These are phyloP conservation scores for Diaporthe sp. DNA, from an alignment of 2,329 filamentous ascomycete species.

Conservation along the genomic window DNA sequence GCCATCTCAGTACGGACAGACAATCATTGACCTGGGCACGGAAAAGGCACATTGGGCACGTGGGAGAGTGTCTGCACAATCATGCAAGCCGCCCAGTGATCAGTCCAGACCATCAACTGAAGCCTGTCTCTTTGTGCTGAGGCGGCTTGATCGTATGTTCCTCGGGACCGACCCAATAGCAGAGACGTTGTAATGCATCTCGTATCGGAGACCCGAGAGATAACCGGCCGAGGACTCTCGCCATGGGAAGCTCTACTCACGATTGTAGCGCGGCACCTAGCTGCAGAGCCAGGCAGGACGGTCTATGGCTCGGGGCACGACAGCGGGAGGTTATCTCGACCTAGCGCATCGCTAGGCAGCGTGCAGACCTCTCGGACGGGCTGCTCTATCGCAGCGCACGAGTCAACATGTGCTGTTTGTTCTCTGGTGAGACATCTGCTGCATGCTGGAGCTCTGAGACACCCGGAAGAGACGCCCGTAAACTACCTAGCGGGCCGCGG, in stretches of 20 bases:
- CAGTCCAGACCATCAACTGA: neutral
- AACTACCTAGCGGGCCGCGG: slow-evolving; percentile 19
- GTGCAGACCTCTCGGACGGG: neutral
- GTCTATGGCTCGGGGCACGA: neutral
- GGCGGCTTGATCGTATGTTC: neutral
- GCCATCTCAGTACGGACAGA: too few relatives aligned
- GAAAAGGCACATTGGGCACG: neutral
- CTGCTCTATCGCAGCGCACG: neutral
- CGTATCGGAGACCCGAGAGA: neutral
- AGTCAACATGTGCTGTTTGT: slow-evolving; percentile 10
- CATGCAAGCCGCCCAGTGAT: neutral
- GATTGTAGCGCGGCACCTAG: neutral
- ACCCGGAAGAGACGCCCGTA: neutral
- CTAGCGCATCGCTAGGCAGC: slow-evolving; percentile 3
- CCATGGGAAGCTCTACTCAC: neutral
- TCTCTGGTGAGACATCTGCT: slow-evolving; percentile 22
- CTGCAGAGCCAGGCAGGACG: neutral
- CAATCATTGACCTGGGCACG: neutral
- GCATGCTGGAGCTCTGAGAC: slow-evolving; percentile 9
- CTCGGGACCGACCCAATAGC: neutral
- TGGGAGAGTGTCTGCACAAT: neutral
- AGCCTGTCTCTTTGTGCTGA: neutral
- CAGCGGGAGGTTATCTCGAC: slow-evolving; percentile 15
- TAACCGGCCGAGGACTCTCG: neutral
- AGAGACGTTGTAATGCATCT: neutral